Percentiles rank a stretch among this genome's conserved stretches.
Evolutionary conservation across 2,329 filamentous ascomycete species (phyloP).

Genomic region (Colletotrichum tamarilloi): DNA sequence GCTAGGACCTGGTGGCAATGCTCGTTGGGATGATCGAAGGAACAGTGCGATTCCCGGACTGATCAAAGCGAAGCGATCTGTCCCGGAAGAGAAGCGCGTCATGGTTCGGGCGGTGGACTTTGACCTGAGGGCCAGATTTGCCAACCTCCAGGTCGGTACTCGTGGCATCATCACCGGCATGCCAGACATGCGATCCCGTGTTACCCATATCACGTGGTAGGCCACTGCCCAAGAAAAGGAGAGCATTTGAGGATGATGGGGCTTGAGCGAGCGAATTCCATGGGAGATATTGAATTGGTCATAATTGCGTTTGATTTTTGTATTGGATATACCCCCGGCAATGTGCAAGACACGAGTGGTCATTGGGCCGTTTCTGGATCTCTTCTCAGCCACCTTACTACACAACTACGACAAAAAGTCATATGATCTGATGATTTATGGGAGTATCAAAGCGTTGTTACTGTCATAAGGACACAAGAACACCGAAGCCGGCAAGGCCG

Average conservation of each 20-base stretch:
- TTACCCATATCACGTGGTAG: constrained; percentile 61
- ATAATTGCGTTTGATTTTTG: not conserved
- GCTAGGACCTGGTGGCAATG: constrained; percentile 57
- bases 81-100: constrained; percentile 65
- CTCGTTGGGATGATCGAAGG: constrained; percentile 49
- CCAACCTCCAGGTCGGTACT: constrained; percentile 64
- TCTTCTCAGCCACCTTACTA: not conserved
- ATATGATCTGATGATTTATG: not conserved
- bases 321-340: constrained; percentile 35
- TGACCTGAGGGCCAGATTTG: constrained; percentile 62
- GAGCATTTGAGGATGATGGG: not conserved
- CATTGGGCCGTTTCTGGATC: not conserved
- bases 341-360: constrained; percentile 10
- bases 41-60: constrained; percentile 39
- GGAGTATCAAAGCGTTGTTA: not conserved
- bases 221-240: no score
- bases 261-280: not conserved
- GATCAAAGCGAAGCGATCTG: constrained; percentile 41
- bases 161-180: constrained; percentile 59
- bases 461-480: not conserved
- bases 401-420: not conserved
- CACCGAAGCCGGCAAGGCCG: not conserved
- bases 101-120: constrained; percentile 69
- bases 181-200: constrained; percentile 59
- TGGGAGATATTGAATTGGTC: not conserved